Percentiles rank a stretch among this genome's conserved stretches.
Evolutionary conservation across 495 filamentous ascomycete genomes (phyloP).

Genomic region (Penicillium samsonianum): DNA sequence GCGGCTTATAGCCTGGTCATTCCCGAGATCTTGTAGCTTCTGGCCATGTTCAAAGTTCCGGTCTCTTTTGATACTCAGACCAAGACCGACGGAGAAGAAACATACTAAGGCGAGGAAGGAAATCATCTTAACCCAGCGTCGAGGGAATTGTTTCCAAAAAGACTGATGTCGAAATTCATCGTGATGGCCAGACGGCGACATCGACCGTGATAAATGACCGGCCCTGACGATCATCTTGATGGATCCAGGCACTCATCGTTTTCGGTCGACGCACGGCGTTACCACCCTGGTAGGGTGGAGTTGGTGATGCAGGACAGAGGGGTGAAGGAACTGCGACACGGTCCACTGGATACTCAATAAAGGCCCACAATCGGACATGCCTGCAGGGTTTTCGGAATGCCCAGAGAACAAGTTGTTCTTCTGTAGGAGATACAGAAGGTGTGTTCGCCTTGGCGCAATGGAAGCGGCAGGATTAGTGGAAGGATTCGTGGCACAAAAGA

Average conservation of each 20-base stretch:
- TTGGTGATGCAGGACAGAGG: constrained; percentile 22
- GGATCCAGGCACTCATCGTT: constrained; percentile 31
- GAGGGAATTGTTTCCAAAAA: constrained; percentile 23
- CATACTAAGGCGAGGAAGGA: constrained; percentile 24
- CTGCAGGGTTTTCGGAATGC: constrained; percentile 31
- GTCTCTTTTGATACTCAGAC: constrained; percentile 17
- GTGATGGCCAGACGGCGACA: constrained; percentile 19
- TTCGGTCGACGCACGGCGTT: constrained; percentile 29
- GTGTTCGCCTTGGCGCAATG: constrained; percentile 5
- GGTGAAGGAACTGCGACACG: constrained; percentile 25
- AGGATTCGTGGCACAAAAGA: neutral
- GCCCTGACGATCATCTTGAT: constrained; percentile 29
- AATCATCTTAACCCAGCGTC: constrained; percentile 33
- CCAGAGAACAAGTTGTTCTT: constrained; percentile 8
- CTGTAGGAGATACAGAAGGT: neutral
- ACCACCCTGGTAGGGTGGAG: constrained; percentile 22
- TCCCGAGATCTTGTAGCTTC: constrained; percentile 14
- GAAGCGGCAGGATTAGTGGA: constrained; percentile 15
- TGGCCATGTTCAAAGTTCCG: constrained; percentile 5
- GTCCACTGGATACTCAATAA: constrained; percentile 16
- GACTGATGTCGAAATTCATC: constrained; percentile 23
- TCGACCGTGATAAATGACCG: constrained; percentile 30
- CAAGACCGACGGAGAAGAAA: constrained; percentile 24
- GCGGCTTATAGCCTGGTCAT: constrained; percentile 3
- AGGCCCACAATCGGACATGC: constrained; percentile 22